A percentile compares a stretch with the other conserved stretches of the same genome.
These are phyloP conservation scores for Yamadazyma tumulicola DNA, from an alignment of 805 yeast species.

Conservation along the genomic window DNA sequence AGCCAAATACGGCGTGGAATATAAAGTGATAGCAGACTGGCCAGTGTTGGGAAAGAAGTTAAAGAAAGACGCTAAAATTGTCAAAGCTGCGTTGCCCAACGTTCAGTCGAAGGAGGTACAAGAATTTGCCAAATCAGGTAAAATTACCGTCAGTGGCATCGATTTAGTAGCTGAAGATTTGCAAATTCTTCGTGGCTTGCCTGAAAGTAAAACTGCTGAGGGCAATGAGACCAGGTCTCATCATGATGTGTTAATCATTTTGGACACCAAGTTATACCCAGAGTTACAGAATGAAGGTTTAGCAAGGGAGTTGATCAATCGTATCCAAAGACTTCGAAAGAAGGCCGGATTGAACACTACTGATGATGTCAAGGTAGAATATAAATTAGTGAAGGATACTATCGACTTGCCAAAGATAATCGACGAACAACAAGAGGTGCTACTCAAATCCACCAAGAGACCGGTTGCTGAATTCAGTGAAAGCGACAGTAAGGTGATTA, in stretches of 20 bases:
- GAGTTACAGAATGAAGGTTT: conserved; percentile 91
- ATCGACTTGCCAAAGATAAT: conserved; percentile 62
- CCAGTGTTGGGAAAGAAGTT: conserved; percentile 96
- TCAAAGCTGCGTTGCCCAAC: conserved; percentile 86
- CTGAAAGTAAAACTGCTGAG: conserved; percentile 55
- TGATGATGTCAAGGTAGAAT: conserved; percentile 89
- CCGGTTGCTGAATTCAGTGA: conserved; percentile 50
- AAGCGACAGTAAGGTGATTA: conserved; percentile 51
- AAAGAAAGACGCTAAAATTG: conserved; percentile 89
- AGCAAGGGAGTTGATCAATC: conserved; percentile 94
- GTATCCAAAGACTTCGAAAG: conserved; percentile 96
- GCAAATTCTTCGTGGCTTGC: conserved; percentile 84
- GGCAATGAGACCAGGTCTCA: conserved; percentile 89
- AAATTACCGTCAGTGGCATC: conserved; percentile 84
- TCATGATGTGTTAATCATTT: conserved; percentile 81
- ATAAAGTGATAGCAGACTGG: conserved; percentile 98
- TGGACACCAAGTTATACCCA: conserved; percentile 84
- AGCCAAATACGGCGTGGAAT: conserved; percentile 84
- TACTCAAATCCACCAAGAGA: conserved; percentile 73
- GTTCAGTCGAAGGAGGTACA: conserved; percentile 83
- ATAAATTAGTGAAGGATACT: conserved; percentile 62
- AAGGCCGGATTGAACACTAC: conserved; percentile 92
- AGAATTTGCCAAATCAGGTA: conserved; percentile 65
- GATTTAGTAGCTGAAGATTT: conserved; percentile 83
- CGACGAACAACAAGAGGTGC: conserved; percentile 58